phyloP scores from a whole-genome alignment of 768 basidiomycete species.

The Cytidiella melzeri region DNA sequence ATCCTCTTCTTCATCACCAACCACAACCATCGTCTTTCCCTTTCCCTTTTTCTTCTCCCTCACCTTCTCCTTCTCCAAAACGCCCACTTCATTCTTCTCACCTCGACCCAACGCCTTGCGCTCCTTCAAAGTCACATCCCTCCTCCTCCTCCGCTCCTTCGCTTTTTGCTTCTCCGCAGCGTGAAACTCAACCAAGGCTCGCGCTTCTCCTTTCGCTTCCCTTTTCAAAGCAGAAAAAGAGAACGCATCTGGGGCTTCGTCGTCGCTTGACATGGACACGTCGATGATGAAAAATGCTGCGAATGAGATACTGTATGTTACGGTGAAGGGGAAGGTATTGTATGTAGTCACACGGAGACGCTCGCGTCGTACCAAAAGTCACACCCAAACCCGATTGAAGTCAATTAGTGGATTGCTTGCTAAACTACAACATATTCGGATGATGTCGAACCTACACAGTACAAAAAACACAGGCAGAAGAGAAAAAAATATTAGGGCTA shows the following conservation, averaged over 20 bases:
- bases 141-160: conserved; percentile 40
- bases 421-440: too few relatives aligned
- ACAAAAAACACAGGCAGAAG: too few relatives aligned
- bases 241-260: conserved; percentile 45
- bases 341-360: too few relatives aligned
- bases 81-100: conserved; percentile 8
- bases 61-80: not conserved
- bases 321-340: too few relatives aligned
- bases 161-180: conserved; percentile 33
- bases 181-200: conserved; percentile 32
- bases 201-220: conserved; percentile 30
- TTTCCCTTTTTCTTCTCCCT: conserved; percentile 11
- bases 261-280: conserved; percentile 24
- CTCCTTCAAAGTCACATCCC: conserved; percentile 46
- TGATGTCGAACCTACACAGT: too few relatives aligned
- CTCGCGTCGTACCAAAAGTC: too few relatives aligned
- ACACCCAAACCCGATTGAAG: too few relatives aligned
- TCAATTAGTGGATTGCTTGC: too few relatives aligned
- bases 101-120: conserved; percentile 28
- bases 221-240: conserved; percentile 43
- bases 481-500: too few relatives aligned
- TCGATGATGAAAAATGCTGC: not conserved
- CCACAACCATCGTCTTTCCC: conserved; percentile 9
- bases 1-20: conserved; percentile 10
- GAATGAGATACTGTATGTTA: too few relatives aligned